A percentile compares a stretch with the other conserved stretches of the same genome.
Conservation (phyloP, 306 rosid genomes). For the Corylus avellana region DNA sequence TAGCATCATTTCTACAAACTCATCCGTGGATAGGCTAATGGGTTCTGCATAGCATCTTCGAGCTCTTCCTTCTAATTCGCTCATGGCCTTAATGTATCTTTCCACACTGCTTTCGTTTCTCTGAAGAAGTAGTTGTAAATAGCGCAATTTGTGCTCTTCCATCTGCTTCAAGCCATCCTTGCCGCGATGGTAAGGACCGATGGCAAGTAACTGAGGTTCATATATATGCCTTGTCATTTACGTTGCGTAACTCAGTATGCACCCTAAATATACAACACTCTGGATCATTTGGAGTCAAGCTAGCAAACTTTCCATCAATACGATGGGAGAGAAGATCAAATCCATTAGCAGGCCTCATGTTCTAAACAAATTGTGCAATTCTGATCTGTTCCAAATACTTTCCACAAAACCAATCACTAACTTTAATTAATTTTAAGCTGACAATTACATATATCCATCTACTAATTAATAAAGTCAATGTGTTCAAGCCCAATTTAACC, state of each 20-base stretch:
- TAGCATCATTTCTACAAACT: neutral
- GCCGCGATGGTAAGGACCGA: neutral
- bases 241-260: neutral
- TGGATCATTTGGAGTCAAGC: neutral
- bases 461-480: no score
- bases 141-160: neutral
- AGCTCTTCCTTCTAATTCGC: neutral
- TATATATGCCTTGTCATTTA: neutral
- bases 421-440: no score
- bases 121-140: neutral
- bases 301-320: neutral
- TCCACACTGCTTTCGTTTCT: neutral
- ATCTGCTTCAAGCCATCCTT: neutral
- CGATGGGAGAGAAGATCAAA: no score
- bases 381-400: neutral
- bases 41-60: neutral
- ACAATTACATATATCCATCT: no score
- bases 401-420: no score
- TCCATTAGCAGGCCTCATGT: neutral
- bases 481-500: no score
- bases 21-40: no score
- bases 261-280: neutral
- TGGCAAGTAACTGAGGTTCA: neutral
- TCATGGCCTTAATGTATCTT: neutral
- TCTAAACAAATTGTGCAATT: neutral